Evolutionary conservation across 75 land plant species (phyloP).

Genomic region (Azolla pinnata): DNA sequence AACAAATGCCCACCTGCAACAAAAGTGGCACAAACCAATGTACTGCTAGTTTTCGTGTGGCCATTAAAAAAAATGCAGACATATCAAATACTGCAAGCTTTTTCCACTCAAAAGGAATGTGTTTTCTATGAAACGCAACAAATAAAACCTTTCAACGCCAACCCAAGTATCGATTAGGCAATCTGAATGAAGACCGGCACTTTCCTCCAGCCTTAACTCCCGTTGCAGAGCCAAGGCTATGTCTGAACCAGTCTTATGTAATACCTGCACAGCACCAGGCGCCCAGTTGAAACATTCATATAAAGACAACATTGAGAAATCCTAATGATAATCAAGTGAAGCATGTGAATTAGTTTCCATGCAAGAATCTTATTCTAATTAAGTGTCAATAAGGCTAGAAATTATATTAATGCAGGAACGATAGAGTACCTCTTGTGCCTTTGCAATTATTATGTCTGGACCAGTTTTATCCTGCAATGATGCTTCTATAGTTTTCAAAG

Average conservation of each 20-base stretch:
- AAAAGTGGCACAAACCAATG: not conserved
- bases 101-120: not conserved
- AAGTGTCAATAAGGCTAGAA: too few species aligned
- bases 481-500: slow-evolving; percentile 44
- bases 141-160: slow-evolving; percentile 55
- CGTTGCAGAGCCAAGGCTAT: slow-evolving; percentile 36
- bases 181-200: slow-evolving; percentile 51
- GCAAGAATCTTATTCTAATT: too few species aligned
- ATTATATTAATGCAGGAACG: too few species aligned
- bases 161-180: slow-evolving; percentile 95
- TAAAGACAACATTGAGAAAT: not conserved
- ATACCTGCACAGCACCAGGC: slow-evolving; percentile 35
- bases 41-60: too few species aligned
- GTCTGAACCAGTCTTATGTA: slow-evolving; percentile 51
- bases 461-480: slow-evolving; percentile 46
- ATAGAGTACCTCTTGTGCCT: slow-evolving; percentile 55
- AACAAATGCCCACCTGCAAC: slow-evolving; percentile 87
- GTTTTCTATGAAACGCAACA: too few species aligned
- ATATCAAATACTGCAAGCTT: too few species aligned
- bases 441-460: slow-evolving; percentile 42
- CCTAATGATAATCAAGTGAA: not conserved
- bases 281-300: not conserved
- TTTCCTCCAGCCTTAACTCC: slow-evolving; percentile 46
- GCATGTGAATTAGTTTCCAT: not conserved
- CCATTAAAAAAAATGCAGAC: too few species aligned